Evolutionary conservation across 2,329 filamentous ascomycete genomes (phyloP).

Genomic region (Immersiporthe knoxdaviesiana): DNA sequence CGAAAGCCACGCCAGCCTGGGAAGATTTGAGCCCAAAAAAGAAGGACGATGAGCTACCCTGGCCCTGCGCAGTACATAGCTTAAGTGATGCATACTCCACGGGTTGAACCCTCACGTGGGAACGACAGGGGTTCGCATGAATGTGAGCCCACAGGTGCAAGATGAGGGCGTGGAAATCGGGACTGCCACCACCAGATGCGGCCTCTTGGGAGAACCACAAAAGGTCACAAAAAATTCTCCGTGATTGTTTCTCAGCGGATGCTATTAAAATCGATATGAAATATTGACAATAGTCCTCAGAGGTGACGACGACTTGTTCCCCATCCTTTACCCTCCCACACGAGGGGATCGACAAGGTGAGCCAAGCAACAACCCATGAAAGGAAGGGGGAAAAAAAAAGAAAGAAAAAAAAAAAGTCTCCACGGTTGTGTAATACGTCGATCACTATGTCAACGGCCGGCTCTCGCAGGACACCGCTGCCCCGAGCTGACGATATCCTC

Average conservation of each 20-base stretch:
- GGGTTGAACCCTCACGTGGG: constrained; percentile 14
- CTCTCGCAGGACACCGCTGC: background rate
- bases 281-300: constrained; percentile 27
- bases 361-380: background rate
- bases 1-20: background rate
- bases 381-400: no score
- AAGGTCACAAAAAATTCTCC: constrained; percentile 13
- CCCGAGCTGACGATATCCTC: background rate
- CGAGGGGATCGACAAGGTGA: background rate
- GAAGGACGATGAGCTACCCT: background rate
- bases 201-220: constrained; percentile 9
- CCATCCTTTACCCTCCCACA: background rate
- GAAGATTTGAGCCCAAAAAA: background rate
- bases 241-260: constrained; percentile 12
- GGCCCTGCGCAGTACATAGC: background rate
- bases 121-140: constrained; percentile 29
- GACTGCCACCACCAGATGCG: constrained; percentile 10
- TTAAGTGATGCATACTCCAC: constrained; percentile 3
- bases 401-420: no score
- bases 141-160: constrained; percentile 27
- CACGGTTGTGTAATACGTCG: background rate
- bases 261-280: constrained; percentile 17
- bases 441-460: background rate
- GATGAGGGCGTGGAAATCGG: constrained; percentile 26
- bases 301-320: constrained; percentile 18